Evolutionary conservation across 2,329 filamentous ascomycete species (phyloP), one percentile per base, ranked within the genome.

Genomic region (Chlorencoelia australis): DNA sequence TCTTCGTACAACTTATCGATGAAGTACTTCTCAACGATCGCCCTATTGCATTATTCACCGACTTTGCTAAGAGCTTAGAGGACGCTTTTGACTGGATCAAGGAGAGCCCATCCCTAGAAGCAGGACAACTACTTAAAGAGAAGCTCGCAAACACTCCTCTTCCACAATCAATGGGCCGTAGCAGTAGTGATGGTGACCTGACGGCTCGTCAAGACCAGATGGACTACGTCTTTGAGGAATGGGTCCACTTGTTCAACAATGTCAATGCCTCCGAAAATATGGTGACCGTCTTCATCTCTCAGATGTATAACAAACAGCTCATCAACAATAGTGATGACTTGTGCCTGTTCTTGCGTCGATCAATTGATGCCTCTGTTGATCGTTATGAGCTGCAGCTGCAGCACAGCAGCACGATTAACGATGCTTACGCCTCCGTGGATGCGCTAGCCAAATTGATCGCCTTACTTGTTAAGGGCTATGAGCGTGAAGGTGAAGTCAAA

Each of bases 151-250:
- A 74, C 45, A 66, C 66, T 35, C 66, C 69, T 10, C 63, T 72
- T 26, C 64, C 64, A 4, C 57, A 85, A 65, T 62, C 71, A 63
- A 6, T 44, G 56, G 43, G 69, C 46, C 59, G 68, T 37, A 59
- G 68, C 35, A 62, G 67, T 19, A 74, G 69, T 15, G 74, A 70
- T 15, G 73, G 79, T 39, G 69, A 75, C 33, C 61, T 66, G 11
- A 58, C 64, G 25, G 67, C 73, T 20, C 79, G 79, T 48, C 75
- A 79, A 44, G 85, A 94, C 43, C 86, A 95, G 57, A 76, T 94
- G 61, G 86, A 93, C 50, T 96, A 98, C 55, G 72, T 95, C 14
- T 95, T 98, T 53, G 87, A 89, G 28, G 91, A 98, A 62, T 98
- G 91, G 91, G 74, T 89, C 18, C 78, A 81, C 41, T 71, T 95